Conservation (phyloP, 2,329 filamentous ascomycete genomes). For the Scytalidium lignicola region DNA sequence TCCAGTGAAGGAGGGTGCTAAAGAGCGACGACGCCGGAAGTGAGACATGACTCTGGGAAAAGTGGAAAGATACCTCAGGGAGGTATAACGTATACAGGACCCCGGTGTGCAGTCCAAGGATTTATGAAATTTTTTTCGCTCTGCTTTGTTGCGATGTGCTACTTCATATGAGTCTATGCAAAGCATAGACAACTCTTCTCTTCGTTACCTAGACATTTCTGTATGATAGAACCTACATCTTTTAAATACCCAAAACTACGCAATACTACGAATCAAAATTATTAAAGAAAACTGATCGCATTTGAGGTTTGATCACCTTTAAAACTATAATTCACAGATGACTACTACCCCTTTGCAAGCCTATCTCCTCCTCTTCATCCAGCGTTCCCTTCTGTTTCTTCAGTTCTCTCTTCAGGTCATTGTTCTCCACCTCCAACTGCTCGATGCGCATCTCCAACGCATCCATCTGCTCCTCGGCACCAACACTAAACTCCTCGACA, state of each 20-base stretch:
- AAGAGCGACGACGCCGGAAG: constrained; percentile 13
- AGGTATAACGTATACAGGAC: background rate
- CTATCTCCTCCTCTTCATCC: constrained; percentile 13
- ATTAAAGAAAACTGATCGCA: no score
- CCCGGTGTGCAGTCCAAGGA: background rate
- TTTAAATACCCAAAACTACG: background rate
- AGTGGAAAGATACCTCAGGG: background rate
- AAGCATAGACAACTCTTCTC: constrained; percentile 19
- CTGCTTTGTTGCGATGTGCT: constrained; percentile 4
- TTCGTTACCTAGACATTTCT: constrained; percentile 20
- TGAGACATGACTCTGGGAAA: background rate
- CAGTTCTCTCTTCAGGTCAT: constrained; percentile 42
- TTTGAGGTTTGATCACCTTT: no score
- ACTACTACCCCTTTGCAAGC: background rate
- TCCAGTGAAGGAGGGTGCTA: constrained; percentile 20
- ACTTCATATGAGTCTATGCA: constrained; percentile 8
- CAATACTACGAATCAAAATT: background rate
- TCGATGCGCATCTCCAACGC: constrained; percentile 47
- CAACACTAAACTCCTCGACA: constrained; percentile 61
- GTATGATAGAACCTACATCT: constrained; percentile 21
- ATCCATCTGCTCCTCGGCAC: constrained; percentile 58
- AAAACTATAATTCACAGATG: no score
- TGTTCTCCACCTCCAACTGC: constrained; percentile 44
- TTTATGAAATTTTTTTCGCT: background rate
- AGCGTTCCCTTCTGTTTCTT: constrained; percentile 10